These are phyloP conservation scores for Glonium stellatum DNA, from an alignment of 495 filamentous ascomycete genomes.

Conservation along the genomic window DNA sequence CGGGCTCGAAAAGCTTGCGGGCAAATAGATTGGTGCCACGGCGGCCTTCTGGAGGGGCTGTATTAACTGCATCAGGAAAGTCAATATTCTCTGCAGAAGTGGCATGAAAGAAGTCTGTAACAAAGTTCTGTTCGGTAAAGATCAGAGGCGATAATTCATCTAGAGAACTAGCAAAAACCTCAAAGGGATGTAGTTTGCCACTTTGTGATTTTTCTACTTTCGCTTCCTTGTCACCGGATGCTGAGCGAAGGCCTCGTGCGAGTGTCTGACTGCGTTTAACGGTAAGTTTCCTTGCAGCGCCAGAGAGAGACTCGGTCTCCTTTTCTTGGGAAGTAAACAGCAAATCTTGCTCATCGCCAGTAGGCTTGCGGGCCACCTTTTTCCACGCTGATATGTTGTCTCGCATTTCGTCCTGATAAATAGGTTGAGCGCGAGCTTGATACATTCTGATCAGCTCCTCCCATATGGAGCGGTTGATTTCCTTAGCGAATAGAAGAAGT, in stretches of 20 bases:
- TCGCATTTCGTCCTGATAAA: slow-evolving; percentile 76
- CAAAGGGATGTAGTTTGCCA: slow-evolving; percentile 64
- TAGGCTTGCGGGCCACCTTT: slow-evolving; percentile 66
- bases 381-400: slow-evolving; percentile 80
- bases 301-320: slow-evolving; percentile 64
- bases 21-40: slow-evolving; percentile 59
- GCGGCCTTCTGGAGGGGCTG: slow-evolving; percentile 59
- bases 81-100: slow-evolving; percentile 68
- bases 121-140: slow-evolving; percentile 87
- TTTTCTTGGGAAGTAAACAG: slow-evolving; percentile 85
- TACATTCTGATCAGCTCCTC: slow-evolving; percentile 70
- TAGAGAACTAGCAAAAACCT: slow-evolving; percentile 74
- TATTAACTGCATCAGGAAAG: slow-evolving; percentile 69
- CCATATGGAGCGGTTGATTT: slow-evolving; percentile 77
- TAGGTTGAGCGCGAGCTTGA: slow-evolving; percentile 60
- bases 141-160: slow-evolving; percentile 73
- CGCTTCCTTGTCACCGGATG: slow-evolving; percentile 57
- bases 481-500: slow-evolving; percentile 74
- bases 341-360: slow-evolving; percentile 77
- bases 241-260: slow-evolving; percentile 69
- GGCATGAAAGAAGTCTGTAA: slow-evolving; percentile 88
- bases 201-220: slow-evolving; percentile 58
- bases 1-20: slow-evolving; percentile 71
- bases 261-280: slow-evolving; percentile 78
- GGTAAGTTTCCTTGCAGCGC: slow-evolving; percentile 80